A percentile compares a stretch with the other conserved stretches of the same genome.
These are phyloP conservation scores for Blumeria graminis DNA, from an alignment of 2,329 filamentous ascomycete genomes.

Conservation along the genomic window DNA sequence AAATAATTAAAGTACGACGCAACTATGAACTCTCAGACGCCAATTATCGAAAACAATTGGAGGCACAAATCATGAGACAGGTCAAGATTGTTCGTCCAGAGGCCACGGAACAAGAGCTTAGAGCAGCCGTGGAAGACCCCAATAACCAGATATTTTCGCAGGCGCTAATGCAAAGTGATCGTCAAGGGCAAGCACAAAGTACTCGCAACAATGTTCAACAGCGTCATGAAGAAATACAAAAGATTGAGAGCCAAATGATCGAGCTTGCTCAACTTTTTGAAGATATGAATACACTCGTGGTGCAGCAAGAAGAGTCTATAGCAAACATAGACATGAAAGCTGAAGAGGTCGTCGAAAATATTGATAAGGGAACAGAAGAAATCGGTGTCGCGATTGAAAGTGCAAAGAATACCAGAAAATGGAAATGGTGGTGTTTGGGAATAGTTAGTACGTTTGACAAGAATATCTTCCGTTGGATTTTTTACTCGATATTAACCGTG, in stretches of 20 bases:
- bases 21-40: slow-evolving; percentile 61
- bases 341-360: slow-evolving; percentile 63
- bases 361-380: slow-evolving; percentile 65
- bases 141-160: slow-evolving; percentile 66
- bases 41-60: slow-evolving; percentile 53
- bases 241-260: slow-evolving; percentile 77
- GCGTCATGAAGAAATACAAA: slow-evolving; percentile 67
- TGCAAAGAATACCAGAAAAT: slow-evolving; percentile 42
- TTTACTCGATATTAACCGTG: not conserved
- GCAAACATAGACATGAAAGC: slow-evolving; percentile 65
- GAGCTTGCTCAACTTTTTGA: slow-evolving; percentile 74
- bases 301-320: slow-evolving; percentile 66
- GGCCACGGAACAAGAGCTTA: slow-evolving; percentile 54
- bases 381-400: slow-evolving; percentile 63
- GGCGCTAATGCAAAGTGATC: slow-evolving; percentile 58
- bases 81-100: slow-evolving; percentile 76
- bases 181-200: slow-evolving; percentile 56
- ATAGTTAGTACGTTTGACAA: slow-evolving; percentile 29
- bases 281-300: slow-evolving; percentile 64
- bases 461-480: not conserved
- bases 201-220: slow-evolving; percentile 60
- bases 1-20: slow-evolving; percentile 51
- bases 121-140: slow-evolving; percentile 46
- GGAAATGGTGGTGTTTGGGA: slow-evolving; percentile 85
- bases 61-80: slow-evolving; percentile 69